A percentile compares a stretch with the other conserved stretches of the same genome.
Conservation (phyloP, 192 early-diverging fungal species). For the Dispira simplex region DNA sequence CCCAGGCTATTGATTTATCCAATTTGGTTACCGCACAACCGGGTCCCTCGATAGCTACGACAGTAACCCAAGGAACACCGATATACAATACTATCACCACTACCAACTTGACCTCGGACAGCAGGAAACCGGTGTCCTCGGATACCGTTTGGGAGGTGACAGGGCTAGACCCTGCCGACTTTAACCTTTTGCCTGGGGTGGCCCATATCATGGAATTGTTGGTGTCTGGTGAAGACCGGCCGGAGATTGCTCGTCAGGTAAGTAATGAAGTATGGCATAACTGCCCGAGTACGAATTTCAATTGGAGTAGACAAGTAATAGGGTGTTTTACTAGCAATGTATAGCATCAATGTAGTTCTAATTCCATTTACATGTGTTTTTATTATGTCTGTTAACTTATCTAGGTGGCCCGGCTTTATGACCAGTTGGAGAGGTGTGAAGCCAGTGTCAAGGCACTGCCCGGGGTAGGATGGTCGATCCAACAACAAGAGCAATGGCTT, state of each 20-base stretch:
- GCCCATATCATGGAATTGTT: not conserved
- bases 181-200: not conserved
- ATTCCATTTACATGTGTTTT: too few species aligned
- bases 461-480: not conserved
- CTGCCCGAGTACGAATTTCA: too few species aligned
- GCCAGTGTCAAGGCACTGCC: not conserved
- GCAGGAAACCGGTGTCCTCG: not conserved
- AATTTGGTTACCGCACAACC: not conserved
- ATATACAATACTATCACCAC: not conserved
- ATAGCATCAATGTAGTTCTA: too few species aligned
- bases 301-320: too few species aligned
- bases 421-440: not conserved
- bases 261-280: not conserved
- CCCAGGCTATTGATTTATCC: not conserved
- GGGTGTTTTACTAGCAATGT: too few species aligned
- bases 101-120: not conserved
- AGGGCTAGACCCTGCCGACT: not conserved
- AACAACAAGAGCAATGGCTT: not conserved
- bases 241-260: constrained; percentile 2
- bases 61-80: not conserved
- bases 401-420: not conserved
- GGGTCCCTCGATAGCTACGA: not conserved
- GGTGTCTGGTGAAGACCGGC: not conserved
- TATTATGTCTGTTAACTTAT: not conserved
- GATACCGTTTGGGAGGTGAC: not conserved